phyloP scores from a whole-genome alignment of 768 basidiomycete species.

The Megacollybia marginata region DNA sequence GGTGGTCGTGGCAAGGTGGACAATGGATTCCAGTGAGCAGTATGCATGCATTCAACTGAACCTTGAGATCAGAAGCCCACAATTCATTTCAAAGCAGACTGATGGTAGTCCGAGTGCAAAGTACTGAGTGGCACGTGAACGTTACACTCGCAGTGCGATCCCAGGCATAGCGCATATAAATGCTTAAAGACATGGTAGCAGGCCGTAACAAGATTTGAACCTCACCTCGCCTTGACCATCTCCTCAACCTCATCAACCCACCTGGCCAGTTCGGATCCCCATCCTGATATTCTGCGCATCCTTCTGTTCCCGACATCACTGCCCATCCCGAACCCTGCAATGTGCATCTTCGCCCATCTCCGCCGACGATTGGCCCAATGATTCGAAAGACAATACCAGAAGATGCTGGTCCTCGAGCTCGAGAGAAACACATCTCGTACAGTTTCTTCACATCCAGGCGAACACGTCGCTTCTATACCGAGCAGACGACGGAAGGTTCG shows the following conservation, averaged over 20 bases:
- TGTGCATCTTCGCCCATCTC: constrained; percentile 18
- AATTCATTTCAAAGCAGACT: too few relatives aligned
- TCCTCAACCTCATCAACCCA: constrained; percentile 33
- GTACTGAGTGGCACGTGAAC: too few relatives aligned
- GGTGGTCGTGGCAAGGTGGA: too few relatives aligned
- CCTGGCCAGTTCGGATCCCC: constrained; percentile 30
- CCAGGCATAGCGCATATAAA: too few relatives aligned
- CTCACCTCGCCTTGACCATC: constrained; percentile 13
- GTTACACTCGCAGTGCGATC: too few relatives aligned
- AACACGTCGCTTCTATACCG: constrained; percentile 29
- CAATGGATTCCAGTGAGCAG: too few relatives aligned
- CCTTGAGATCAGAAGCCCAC: too few relatives aligned
- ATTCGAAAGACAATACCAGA: constrained; percentile 41
- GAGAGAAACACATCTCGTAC: constrained; percentile 36
- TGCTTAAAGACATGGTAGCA: too few relatives aligned
- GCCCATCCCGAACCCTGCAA: constrained; percentile 22
- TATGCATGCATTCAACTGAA: too few relatives aligned
- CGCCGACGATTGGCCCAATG: constrained; percentile 26
- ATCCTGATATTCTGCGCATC: constrained; percentile 48
- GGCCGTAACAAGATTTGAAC: too few relatives aligned
- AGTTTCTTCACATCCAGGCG: constrained; percentile 40
- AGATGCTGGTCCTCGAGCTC: constrained; percentile 41
- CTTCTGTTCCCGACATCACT: constrained; percentile 17
- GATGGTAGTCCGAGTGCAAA: too few relatives aligned
- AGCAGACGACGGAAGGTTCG: constrained; percentile 44